A percentile compares a stretch with the other conserved stretches of the same genome.
phyloP scores from a whole-genome alignment of 495 filamentous ascomycete genomes.

The Haplographium delicatum region DNA sequence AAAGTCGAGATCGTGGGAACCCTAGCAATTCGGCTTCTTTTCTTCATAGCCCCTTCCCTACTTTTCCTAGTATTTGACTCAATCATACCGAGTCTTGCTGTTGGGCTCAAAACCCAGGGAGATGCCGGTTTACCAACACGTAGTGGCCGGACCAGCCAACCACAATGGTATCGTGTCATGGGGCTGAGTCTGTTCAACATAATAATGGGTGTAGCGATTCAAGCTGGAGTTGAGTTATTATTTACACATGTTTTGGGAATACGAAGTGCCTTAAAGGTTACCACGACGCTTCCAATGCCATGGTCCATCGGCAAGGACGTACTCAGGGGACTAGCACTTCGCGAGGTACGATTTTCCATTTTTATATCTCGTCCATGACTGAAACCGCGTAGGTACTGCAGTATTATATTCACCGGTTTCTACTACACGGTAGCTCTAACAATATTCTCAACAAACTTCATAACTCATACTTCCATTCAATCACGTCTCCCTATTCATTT shows the following conservation, averaged over 20 bases:
- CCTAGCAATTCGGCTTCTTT: conserved; percentile 58
- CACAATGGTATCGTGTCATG: conserved; percentile 43
- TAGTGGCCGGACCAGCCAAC: conserved; percentile 32
- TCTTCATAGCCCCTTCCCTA: conserved; percentile 69
- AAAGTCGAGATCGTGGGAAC: conserved; percentile 72
- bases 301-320: conserved; percentile 54
- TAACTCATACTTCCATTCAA: conserved; percentile 57
- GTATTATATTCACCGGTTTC: conserved; percentile 69
- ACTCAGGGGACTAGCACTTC: conserved; percentile 40
- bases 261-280: conserved; percentile 53
- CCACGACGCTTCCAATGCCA: conserved; percentile 54
- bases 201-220: conserved; percentile 46
- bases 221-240: conserved; percentile 52
- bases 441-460: conserved; percentile 42
- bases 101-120: conserved; percentile 65
- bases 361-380: not conserved
- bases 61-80: conserved; percentile 72
- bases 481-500: conserved; percentile 57
- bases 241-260: conserved; percentile 44
- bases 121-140: conserved; percentile 56
- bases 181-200: conserved; percentile 63
- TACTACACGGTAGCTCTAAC: conserved; percentile 50
- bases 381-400: conserved; percentile 22
- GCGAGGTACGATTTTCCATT: conserved; percentile 40
- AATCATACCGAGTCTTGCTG: conserved; percentile 58